Conservation (phyloP, 306 rosid species). For the barrel medic (Medicago truncatula) region DNA sequence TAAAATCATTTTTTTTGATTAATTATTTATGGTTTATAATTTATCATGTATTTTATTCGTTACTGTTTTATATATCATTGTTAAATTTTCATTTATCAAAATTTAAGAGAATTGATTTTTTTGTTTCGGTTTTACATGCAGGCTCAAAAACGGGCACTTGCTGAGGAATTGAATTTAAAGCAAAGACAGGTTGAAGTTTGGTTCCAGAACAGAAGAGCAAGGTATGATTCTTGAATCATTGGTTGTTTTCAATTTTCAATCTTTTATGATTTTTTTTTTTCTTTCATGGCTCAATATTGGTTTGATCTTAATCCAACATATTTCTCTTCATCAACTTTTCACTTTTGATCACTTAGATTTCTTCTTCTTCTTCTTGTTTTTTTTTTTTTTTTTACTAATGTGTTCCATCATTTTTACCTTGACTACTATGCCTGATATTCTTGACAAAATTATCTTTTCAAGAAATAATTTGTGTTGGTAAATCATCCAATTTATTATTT, state of each 20-base stretch:
- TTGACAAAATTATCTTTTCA: not conserved
- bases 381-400: not conserved
- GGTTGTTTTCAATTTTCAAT: not conserved
- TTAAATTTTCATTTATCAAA: not conserved
- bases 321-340: conserved; percentile 7
- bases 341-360: not conserved
- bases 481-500: not conserved
- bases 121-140: conserved; percentile 46
- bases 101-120: conserved; percentile 7
- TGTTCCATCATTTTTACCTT: not conserved
- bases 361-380: not conserved
- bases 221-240: conserved; percentile 52
- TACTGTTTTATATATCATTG: not conserved
- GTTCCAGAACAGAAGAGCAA: conserved; percentile 93
- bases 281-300: conserved; percentile 9
- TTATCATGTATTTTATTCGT: not conserved
- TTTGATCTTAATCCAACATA: not conserved
- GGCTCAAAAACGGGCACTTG: conserved; percentile 73
- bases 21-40: not conserved
- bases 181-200: conserved; percentile 86
- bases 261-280: conserved; percentile 11
- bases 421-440: not conserved
- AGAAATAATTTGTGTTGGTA: not conserved
- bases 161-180: conserved; percentile 66
- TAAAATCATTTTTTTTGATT: not conserved